These are phyloP conservation scores for Mrakia blollopis DNA, from an alignment of 768 basidiomycete species.

Conservation along the genomic window DNA sequence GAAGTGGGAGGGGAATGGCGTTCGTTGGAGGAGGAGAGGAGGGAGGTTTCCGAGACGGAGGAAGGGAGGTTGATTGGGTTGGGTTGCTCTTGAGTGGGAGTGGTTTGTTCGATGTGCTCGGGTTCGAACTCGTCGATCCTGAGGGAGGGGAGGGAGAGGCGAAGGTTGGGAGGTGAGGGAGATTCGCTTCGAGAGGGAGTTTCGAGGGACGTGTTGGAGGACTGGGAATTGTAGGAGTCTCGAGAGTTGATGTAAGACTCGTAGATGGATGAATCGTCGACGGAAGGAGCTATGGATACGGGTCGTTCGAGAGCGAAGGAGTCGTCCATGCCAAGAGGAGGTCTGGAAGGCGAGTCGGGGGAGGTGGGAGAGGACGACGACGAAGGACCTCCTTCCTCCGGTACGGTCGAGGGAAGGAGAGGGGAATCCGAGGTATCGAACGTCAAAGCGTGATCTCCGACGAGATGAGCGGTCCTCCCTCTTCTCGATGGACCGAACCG, in stretches of 20 bases:
- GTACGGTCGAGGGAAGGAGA: neutral
- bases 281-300: constrained; percentile 57
- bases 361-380: constrained; percentile 1
- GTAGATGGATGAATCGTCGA: constrained; percentile 74
- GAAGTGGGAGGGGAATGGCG: constrained; percentile 9
- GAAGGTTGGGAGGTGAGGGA: constrained; percentile 25
- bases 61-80: neutral
- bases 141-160: constrained; percentile 23
- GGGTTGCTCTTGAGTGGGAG: constrained; percentile 24
- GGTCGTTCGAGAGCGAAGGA: constrained; percentile 47
- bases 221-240: constrained; percentile 13
- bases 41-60: constrained; percentile 11
- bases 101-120: constrained; percentile 18
- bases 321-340: neutral
- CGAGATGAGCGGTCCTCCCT: constrained; percentile 44
- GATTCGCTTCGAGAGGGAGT: constrained; percentile 19
- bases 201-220: constrained; percentile 16
- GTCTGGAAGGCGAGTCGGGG: neutral
- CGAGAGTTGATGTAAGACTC: constrained; percentile 58
- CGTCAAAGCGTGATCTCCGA: constrained; percentile 24
- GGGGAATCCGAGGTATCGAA: neutral
- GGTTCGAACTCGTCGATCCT: constrained; percentile 26
- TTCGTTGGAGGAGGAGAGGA: constrained; percentile 22
- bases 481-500: constrained; percentile 59
- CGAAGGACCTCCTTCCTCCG: neutral